phyloP scores from a whole-genome alignment of 306 rosid species.

The Cicer chorassanicum region DNA sequence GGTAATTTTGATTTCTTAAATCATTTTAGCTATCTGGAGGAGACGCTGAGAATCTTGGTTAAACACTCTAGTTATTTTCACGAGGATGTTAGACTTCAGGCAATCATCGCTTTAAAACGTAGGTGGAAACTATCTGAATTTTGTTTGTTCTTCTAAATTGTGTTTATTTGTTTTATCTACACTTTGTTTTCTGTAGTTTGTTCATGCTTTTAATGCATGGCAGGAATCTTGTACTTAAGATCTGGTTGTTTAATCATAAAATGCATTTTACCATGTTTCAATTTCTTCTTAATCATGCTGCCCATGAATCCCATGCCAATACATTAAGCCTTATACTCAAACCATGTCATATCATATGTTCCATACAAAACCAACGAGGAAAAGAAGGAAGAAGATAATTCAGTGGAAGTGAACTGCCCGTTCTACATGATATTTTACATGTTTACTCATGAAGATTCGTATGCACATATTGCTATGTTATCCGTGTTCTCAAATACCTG shows the following conservation, averaged over 20 bases:
- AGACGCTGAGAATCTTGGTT: conserved; percentile 79
- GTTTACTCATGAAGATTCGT: conserved; percentile 13
- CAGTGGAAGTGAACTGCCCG: conserved; percentile 19
- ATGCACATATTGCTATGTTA: background rate
- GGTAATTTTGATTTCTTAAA: conserved; percentile 53
- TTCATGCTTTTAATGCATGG: conserved; percentile 23
- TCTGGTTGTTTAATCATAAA: conserved; percentile 31
- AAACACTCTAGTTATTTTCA: conserved; percentile 86
- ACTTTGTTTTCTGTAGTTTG: conserved; percentile 9
- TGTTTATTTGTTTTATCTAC: conserved; percentile 27
- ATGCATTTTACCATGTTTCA: conserved; percentile 26
- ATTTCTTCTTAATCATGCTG: conserved; percentile 27
- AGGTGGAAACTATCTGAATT: conserved; percentile 48
- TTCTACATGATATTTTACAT: conserved; percentile 33
- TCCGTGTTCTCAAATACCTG: conserved; percentile 4
- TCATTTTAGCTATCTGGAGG: conserved; percentile 83
- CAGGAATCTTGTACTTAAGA: conserved; percentile 10
- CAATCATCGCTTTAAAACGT: conserved; percentile 84
- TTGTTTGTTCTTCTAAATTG: conserved; percentile 17
- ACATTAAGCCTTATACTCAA: background rate
- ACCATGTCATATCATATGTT: conserved; percentile 27
- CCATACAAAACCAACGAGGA: background rate
- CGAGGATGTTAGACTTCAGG: conserved; percentile 99
- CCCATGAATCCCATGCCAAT: conserved; percentile 16
- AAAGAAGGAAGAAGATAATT: conserved; percentile 25